Evolutionary conservation across 306 rosid species (phyloP).

Genomic region (Aeschynomene evenia): DNA sequence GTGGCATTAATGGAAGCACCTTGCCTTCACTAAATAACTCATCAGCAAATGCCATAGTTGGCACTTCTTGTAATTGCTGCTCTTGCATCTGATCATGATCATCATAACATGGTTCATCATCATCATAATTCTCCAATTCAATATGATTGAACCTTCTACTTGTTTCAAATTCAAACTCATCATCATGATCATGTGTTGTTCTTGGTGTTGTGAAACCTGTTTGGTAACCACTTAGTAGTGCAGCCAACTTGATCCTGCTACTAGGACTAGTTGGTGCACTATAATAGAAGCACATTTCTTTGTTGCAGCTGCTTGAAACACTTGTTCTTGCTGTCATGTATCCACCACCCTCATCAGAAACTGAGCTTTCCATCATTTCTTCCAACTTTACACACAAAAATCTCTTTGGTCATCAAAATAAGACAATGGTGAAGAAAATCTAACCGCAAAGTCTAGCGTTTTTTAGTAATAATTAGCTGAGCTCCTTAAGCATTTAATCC

Average conservation of each 20-base stretch:
- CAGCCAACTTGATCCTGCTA: slow-evolving; percentile 9
- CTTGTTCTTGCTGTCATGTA: slow-evolving; percentile 35
- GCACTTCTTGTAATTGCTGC: slow-evolving; percentile 32
- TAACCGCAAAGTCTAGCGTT: no score
- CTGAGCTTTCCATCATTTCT: slow-evolving; percentile 44
- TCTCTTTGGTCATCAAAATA: background rate
- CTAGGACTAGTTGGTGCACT: slow-evolving; percentile 83
- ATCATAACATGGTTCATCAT: background rate
- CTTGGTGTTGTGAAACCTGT: slow-evolving; percentile 45
- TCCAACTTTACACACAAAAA: background rate
- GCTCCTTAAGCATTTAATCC: no score
- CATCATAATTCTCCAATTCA: slow-evolving; percentile 1
- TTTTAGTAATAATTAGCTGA: no score
- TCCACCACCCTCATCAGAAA: slow-evolving; percentile 28
- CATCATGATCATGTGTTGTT: slow-evolving; percentile 41
- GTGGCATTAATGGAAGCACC: slow-evolving; percentile 57
- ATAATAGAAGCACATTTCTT: slow-evolving; percentile 49
- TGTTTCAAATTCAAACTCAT: slow-evolving; percentile 68
- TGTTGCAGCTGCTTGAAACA: slow-evolving; percentile 38
- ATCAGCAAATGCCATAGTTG: slow-evolving; percentile 75
- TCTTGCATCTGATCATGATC: background rate
- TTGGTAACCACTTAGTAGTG: slow-evolving; percentile 23
- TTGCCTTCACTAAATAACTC: slow-evolving; percentile 75
- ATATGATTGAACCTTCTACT: slow-evolving; percentile 42
- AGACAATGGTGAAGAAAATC: no score